Evolutionary conservation across 2,329 filamentous ascomycete genomes (phyloP).

Genomic region (Pseudogymnoascus sp.): DNA sequence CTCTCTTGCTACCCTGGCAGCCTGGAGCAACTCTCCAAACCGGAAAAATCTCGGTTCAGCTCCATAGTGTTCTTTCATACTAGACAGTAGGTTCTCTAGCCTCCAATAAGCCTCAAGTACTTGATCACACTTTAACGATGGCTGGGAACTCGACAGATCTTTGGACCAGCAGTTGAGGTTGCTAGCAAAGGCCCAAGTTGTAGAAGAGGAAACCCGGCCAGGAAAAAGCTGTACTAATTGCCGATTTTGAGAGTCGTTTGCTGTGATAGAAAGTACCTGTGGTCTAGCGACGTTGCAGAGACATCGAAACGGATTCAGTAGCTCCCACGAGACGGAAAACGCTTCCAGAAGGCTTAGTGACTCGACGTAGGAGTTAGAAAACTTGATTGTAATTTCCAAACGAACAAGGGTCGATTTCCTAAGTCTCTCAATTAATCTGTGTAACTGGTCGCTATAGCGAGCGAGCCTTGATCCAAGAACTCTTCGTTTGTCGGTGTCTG

Average conservation of each 20-base stretch:
- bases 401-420: slow-evolving; percentile 6
- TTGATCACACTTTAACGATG: slow-evolving; percentile 2
- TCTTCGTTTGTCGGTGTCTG: not conserved
- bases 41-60: not conserved
- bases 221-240: slow-evolving; percentile 9
- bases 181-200: slow-evolving; percentile 5
- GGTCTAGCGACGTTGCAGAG: slow-evolving; percentile 11
- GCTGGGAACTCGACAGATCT: slow-evolving; percentile 12
- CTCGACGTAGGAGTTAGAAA: slow-evolving; percentile 10
- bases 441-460: slow-evolving; percentile 17
- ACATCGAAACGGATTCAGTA: slow-evolving; percentile 12
- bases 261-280: slow-evolving; percentile 3
- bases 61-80: slow-evolving; percentile 12
- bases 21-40: slow-evolving; percentile 11
- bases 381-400: too few relatives aligned
- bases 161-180: slow-evolving; percentile 9
- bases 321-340: slow-evolving; percentile 2
- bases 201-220: not conserved
- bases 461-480: slow-evolving; percentile 11
- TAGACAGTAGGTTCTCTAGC: slow-evolving; percentile 14
- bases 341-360: slow-evolving; percentile 8
- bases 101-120: slow-evolving; percentile 17
- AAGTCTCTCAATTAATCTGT: slow-evolving; percentile 15
- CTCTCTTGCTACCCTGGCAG: slow-evolving; percentile 13
- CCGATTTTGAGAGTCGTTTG: not conserved